These are phyloP conservation scores for Amanita rubescens DNA, from an alignment of 768 basidiomycete genomes.

Conservation along the genomic window DNA sequence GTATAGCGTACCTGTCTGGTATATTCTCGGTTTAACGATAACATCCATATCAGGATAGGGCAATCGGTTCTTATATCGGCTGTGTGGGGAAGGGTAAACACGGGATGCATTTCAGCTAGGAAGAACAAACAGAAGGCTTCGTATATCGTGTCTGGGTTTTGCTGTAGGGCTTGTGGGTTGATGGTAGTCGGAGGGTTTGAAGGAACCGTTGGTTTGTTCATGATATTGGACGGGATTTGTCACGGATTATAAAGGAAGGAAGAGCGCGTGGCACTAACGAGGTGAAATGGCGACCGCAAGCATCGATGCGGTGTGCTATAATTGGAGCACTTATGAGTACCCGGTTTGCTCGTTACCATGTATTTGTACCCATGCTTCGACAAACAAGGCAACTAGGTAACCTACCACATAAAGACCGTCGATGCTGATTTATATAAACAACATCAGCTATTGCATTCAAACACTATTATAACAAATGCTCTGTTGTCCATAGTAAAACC, in stretches of 20 bases:
- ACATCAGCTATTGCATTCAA: too few species aligned
- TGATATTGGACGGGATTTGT: neutral
- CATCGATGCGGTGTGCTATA: constrained; percentile 2
- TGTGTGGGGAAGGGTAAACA: neutral
- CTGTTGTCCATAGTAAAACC: too few species aligned
- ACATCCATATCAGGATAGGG: constrained; percentile 75
- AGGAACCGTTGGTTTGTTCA: neutral
- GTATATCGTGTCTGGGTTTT: constrained; percentile 6
- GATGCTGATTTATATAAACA: too few species aligned
- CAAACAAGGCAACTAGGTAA: neutral
- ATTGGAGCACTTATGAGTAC: neutral
- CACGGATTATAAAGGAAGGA: neutral
- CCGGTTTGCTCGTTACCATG: neutral
- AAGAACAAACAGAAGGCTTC: constrained; percentile 3
- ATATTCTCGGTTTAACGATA: constrained; percentile 70
- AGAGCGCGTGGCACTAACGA: neutral
- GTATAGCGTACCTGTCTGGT: constrained; percentile 50
- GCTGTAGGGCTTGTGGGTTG: constrained; percentile 4
- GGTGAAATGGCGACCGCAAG: neutral
- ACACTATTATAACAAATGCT: too few species aligned
- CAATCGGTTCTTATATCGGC: constrained; percentile 29
- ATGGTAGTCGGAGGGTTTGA: neutral
- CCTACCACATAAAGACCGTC: too few species aligned
- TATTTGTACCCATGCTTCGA: neutral
- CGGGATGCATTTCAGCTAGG: too few species aligned